Evolutionary conservation across 164 flowering plant species (phyloP).

Genomic region (Dillenia suffruticosa): DNA sequence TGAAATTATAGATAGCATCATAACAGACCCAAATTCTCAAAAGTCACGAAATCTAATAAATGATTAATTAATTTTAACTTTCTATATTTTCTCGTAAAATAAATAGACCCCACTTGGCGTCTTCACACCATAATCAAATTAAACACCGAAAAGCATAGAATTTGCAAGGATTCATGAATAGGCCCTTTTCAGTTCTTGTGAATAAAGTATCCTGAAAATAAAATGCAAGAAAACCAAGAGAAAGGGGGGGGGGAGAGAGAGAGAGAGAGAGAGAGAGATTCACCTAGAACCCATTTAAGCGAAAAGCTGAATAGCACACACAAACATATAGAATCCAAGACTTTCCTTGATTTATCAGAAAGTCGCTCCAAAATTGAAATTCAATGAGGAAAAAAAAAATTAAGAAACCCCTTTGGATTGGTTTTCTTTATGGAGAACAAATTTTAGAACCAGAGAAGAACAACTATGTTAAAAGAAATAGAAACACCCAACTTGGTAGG

Average conservation of each 20-base stretch:
- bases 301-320: slow-evolving; percentile 11
- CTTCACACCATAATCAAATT: background rate
- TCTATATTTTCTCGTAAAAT: too few relatives aligned
- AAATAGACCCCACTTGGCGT: background rate
- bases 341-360: background rate
- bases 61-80: too few relatives aligned
- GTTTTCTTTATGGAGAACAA: too few relatives aligned
- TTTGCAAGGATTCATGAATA: too few relatives aligned
- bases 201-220: background rate
- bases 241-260: background rate
- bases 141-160: background rate
- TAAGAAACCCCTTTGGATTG: slow-evolving; percentile 4
- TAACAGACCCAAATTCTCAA: too few relatives aligned
- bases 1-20: too few relatives aligned
- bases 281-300: slow-evolving; percentile 19
- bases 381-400: background rate
- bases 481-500: too few relatives aligned
- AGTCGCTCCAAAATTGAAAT: background rate
- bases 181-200: too few relatives aligned
- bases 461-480: background rate
- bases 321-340: slow-evolving; percentile 4
- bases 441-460: background rate
- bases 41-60: too few relatives aligned
- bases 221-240: background rate
- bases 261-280: background rate